These are phyloP conservation scores for Myotisia sp. DNA, from an alignment of 2,329 filamentous ascomycete species.

Conservation along the genomic window DNA sequence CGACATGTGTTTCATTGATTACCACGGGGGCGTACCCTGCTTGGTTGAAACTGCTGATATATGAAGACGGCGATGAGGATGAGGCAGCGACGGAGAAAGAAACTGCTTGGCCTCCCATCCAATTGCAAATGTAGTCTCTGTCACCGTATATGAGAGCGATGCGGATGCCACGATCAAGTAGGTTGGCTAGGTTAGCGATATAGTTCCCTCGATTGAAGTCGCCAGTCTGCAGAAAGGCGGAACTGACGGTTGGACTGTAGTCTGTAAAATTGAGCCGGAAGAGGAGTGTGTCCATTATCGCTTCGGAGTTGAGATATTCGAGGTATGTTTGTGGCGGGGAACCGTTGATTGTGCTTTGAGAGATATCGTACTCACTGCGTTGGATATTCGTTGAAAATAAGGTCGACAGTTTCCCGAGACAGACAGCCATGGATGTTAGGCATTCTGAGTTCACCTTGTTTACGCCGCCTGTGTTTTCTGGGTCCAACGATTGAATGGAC, in stretches of 20 bases:
- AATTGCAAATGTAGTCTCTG: slow-evolving; percentile 41
- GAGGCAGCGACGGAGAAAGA: slow-evolving; percentile 46
- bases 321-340: slow-evolving; percentile 40
- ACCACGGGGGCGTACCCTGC: slow-evolving; percentile 36
- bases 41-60: slow-evolving; percentile 35
- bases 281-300: slow-evolving; percentile 39
- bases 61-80: slow-evolving; percentile 28
- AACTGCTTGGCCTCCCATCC: slow-evolving; percentile 42
- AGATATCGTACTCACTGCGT: slow-evolving; percentile 45
- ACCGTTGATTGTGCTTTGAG: slow-evolving; percentile 36
- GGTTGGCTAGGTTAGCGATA: slow-evolving; percentile 24
- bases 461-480: slow-evolving; percentile 2
- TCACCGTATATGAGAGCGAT: slow-evolving; percentile 41
- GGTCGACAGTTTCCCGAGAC: slow-evolving; percentile 6
- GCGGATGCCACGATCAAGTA: slow-evolving; percentile 38
- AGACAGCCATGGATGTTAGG: neutral
- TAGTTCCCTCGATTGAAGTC: neutral
- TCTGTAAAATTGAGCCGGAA: slow-evolving; percentile 41
- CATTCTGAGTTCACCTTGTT: neutral
- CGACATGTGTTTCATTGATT: slow-evolving; percentile 31
- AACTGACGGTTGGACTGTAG: slow-evolving; percentile 36
- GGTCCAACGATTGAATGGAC: slow-evolving; percentile 1
- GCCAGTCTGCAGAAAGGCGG: slow-evolving; percentile 1
- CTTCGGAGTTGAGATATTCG: slow-evolving; percentile 42
- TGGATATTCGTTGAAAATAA: slow-evolving; percentile 33